Evolutionary conservation across 1,139 yeast genomes (phyloP).

Genomic region (Suhomyces maxii): DNA sequence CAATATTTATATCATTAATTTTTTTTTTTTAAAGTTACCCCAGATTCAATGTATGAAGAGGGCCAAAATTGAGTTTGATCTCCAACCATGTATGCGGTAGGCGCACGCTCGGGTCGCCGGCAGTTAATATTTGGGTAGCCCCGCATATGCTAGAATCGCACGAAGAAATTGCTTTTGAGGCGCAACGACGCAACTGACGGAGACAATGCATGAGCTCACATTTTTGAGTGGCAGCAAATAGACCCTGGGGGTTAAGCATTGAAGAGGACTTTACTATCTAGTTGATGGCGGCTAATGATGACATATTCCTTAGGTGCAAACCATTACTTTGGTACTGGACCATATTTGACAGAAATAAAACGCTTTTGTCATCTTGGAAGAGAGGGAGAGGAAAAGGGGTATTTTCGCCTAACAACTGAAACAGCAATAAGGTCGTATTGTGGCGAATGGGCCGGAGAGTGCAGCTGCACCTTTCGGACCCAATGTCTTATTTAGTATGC

Average conservation of each 20-base stretch:
- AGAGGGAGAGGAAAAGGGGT: background rate
- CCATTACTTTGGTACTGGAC: no score
- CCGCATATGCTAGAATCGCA: constrained; percentile 2
- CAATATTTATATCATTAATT: constrained; percentile 8
- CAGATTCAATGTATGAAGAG: constrained; percentile 7
- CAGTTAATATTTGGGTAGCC: constrained; percentile 4
- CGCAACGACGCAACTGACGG: no score
- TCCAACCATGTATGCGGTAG: constrained; percentile 1
- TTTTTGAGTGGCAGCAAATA: no score
- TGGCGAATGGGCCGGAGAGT: background rate
- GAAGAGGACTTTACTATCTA: no score
- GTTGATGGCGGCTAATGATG: no score
- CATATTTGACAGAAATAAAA: no score
- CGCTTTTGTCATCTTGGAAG: no score
- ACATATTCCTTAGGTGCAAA: no score
- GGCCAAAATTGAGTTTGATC: constrained; percentile 6
- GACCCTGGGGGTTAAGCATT: no score
- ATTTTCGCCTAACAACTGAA: background rate
- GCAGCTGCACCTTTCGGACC: background rate
- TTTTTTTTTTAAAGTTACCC: constrained; percentile 4
- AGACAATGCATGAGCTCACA: no score
- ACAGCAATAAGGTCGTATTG: background rate
- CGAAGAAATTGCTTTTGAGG: no score
- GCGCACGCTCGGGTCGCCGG: constrained; percentile 11
- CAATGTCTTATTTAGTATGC: background rate